Evolutionary conservation across 1,139 yeast species (phyloP), one percentile per base, ranked within the genome.

Genomic region (Suhomyces bribrorum): DNA sequence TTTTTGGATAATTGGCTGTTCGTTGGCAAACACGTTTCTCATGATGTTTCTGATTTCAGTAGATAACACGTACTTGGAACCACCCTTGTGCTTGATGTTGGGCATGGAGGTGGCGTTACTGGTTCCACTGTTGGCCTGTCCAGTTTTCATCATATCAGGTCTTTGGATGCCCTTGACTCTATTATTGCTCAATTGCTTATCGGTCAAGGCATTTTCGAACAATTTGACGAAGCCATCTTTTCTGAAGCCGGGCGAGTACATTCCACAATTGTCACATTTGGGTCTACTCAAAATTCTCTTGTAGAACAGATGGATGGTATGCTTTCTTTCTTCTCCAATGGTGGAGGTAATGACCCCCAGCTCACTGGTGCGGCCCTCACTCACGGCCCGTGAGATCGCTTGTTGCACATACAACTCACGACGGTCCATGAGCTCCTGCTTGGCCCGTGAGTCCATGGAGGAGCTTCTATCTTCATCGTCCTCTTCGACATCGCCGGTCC

Each of bases 151-250:
- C 82, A 86, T 77, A 55, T 83, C 87, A 40, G 81, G 88, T 55
- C 95, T 81, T 40, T 69, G 64, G 41, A 83, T 66, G 35, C 96
- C 96, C 62, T 83, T 86, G 47, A 86, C 82, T 59, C 94, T 73
- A 68, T 92, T 92, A 63, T 84, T 83, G 43, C 85, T 72, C 48
- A 77, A 56, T 59, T 90, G 96, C 61, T 87, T 87, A 36, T 86
- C 96, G 37, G 77, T 77, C 53, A 94, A 73, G 5, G 95, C 81
- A 48, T 83, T 83, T 66, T 92, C 97, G 53, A 94, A 94, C 47
- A 94, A 81, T 69, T 94, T 94, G 43, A 92, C 79, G 57, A 81
- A 86, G 0, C 98, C 98, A 60, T 94, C 98, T 58, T 90, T 92
- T 69, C 98, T 81, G 73, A 83, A 92, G 30, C 83, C 74, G 39